Percentiles rank a stretch among this genome's conserved stretches.
Conservation (phyloP, 768 basidiomycete genomes). For the Rhodotorula kratochvilovae region DNA sequence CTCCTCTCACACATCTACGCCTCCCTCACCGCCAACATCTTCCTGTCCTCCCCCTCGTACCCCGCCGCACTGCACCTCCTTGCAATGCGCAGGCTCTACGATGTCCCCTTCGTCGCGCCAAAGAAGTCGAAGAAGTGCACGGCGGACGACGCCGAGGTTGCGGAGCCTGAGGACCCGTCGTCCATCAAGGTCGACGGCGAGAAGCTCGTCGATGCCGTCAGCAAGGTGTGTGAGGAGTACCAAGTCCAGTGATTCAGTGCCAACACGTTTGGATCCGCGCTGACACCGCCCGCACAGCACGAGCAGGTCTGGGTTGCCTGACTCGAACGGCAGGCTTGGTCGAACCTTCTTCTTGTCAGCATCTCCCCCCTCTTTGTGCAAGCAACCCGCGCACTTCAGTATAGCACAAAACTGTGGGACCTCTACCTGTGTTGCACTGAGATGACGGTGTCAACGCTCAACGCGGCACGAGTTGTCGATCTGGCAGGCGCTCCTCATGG, state of each 20-base stretch:
- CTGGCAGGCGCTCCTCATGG: constrained; percentile 17
- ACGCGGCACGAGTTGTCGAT: constrained; percentile 12
- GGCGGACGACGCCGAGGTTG: constrained; percentile 49
- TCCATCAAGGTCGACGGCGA: constrained; percentile 51
- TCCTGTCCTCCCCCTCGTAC: constrained; percentile 19
- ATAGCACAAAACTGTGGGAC: constrained; percentile 33
- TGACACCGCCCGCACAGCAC: neutral
- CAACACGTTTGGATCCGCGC: constrained; percentile 4
- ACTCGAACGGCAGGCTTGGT: constrained; percentile 21
- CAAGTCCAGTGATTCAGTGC: too few species aligned
- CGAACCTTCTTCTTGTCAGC: neutral
- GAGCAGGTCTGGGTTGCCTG: constrained; percentile 37
- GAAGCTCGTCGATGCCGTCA: constrained; percentile 59
- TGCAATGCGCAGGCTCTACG: constrained; percentile 32
- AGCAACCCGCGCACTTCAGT: constrained; percentile 15
- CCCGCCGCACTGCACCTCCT: constrained; percentile 27
- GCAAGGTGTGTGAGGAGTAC: constrained; percentile 55
- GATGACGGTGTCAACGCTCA: neutral
- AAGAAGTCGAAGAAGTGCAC: constrained; percentile 33
- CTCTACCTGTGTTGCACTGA: constrained; percentile 21
- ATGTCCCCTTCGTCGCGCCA: constrained; percentile 25
- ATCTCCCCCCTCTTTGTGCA: neutral
- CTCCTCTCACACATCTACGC: constrained; percentile 54
- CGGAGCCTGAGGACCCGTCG: constrained; percentile 51
- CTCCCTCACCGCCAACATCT: constrained; percentile 47